These are phyloP conservation scores for Colletotrichum lini DNA, from an alignment of 2,329 filamentous ascomycete species.

Conservation along the genomic window DNA sequence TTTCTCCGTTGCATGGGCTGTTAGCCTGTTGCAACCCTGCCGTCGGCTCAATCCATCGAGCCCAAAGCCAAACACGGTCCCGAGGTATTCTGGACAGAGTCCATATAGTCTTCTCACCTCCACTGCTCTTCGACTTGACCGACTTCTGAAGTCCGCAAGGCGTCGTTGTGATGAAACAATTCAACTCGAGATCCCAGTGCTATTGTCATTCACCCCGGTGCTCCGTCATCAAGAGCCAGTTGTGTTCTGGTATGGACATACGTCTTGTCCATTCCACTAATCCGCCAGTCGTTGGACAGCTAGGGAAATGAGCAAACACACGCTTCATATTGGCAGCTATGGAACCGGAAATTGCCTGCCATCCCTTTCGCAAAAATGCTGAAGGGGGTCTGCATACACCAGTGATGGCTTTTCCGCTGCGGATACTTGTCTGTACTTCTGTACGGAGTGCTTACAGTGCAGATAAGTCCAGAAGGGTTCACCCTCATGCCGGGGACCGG, in stretches of 20 bases:
- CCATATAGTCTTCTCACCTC: too few relatives aligned
- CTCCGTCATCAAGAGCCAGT: background rate
- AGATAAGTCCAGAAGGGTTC: too few relatives aligned
- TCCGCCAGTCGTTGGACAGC: constrained; percentile 3
- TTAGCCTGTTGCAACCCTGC: constrained; percentile 11
- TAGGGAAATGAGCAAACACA: constrained; percentile 6
- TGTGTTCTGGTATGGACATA: background rate
- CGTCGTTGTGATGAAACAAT: background rate
- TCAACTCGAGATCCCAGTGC: background rate
- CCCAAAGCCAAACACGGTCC: constrained; percentile 1
- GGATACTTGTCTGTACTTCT: too few relatives aligned
- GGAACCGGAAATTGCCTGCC: constrained; percentile 22
- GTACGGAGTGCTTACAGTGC: too few relatives aligned
- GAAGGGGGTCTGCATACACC: background rate
- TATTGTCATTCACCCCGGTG: background rate
- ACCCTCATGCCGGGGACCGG: too few relatives aligned
- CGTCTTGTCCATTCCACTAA: background rate
- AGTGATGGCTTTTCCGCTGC: background rate
- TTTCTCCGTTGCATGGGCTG: background rate
- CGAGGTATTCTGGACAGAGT: too few relatives aligned
- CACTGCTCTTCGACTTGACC: background rate
- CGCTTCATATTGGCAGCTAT: background rate
- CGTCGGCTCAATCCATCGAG: background rate
- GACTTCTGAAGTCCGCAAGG: background rate
- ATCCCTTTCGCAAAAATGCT: background rate